Percentiles rank a stretch among this genome's conserved stretches.
These are phyloP conservation scores for Fusarium sp. DNA, from an alignment of 2,329 filamentous ascomycete genomes.

Conservation along the genomic window DNA sequence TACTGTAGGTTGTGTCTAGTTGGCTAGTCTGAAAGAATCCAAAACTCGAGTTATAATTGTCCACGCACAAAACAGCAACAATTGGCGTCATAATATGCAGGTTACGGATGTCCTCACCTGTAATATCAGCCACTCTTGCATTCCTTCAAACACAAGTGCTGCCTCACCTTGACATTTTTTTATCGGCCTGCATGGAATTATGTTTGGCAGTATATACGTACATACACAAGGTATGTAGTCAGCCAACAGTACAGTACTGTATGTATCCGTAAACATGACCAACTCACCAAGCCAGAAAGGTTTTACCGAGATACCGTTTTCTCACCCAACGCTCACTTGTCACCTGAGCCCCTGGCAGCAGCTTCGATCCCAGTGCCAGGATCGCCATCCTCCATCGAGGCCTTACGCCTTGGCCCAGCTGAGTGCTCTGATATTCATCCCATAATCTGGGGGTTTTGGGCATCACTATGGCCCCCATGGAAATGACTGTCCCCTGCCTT, in stretches of 20 bases:
- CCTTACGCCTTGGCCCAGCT: slow-evolving; percentile 18
- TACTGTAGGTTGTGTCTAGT: background rate
- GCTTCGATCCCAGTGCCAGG: slow-evolving; percentile 10
- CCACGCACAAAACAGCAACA: background rate
- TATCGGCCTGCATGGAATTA: background rate
- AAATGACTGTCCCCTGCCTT: background rate
- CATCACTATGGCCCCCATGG: slow-evolving; percentile 19
- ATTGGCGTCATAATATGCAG: background rate
- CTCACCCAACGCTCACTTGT: background rate
- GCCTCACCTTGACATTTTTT: background rate
- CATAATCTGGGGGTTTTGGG: slow-evolving; percentile 10
- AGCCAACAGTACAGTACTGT: background rate
- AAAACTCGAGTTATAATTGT: background rate
- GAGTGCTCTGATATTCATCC: background rate
- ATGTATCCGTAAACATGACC: background rate
- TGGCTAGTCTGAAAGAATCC: background rate
- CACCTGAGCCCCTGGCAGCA: background rate
- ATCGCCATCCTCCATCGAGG: slow-evolving; percentile 23
- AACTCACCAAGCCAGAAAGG: background rate
- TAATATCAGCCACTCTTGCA: background rate
- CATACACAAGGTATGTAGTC: background rate
- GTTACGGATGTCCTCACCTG: background rate
- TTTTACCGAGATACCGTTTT: background rate
- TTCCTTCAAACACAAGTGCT: background rate
- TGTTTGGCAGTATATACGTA: background rate